Percentiles rank a stretch among this genome's conserved stretches.
phyloP scores from a whole-genome alignment of 2,329 filamentous ascomycete genomes.

The Keithomyces neogunnii region DNA sequence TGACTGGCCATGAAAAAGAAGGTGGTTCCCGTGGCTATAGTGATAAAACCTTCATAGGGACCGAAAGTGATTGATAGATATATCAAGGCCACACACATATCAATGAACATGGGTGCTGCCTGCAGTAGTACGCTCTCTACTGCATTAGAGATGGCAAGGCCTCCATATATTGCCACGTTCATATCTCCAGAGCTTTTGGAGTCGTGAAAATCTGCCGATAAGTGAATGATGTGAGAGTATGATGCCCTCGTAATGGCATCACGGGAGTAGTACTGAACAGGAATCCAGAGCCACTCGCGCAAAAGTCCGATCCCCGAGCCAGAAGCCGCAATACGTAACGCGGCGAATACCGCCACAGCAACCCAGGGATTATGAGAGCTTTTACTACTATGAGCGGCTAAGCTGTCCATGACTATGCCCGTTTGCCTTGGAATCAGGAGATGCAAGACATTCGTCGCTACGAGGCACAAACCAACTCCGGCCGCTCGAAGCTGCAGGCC shows the following conservation, averaged over 20 bases:
- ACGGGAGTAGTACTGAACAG: slow-evolving; percentile 48
- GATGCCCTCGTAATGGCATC: slow-evolving; percentile 45
- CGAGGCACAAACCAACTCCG: slow-evolving; percentile 58
- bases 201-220: slow-evolving; percentile 54
- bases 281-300: slow-evolving; percentile 48
- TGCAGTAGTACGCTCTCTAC: slow-evolving; percentile 51
- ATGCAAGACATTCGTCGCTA: slow-evolving; percentile 65
- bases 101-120: slow-evolving; percentile 51
- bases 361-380: slow-evolving; percentile 40
- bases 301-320: slow-evolving; percentile 46
- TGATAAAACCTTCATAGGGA: slow-evolving; percentile 55
- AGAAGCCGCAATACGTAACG: slow-evolving; percentile 42
- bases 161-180: slow-evolving; percentile 47
- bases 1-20: slow-evolving; percentile 46
- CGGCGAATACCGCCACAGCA: slow-evolving; percentile 43
- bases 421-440: slow-evolving; percentile 74
- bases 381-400: slow-evolving; percentile 32
- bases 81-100: slow-evolving; percentile 49
- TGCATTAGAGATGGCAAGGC: slow-evolving; percentile 43
- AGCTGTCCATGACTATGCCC: slow-evolving; percentile 66
- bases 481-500: slow-evolving; percentile 59
- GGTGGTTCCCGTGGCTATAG: slow-evolving; percentile 46
- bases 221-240: slow-evolving; percentile 51
- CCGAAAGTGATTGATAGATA: slow-evolving; percentile 52
- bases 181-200: slow-evolving; percentile 52